Evolutionary conservation across 805 yeast genomes (phyloP).

Genomic region (Metschnikowia bowlesiae): DNA sequence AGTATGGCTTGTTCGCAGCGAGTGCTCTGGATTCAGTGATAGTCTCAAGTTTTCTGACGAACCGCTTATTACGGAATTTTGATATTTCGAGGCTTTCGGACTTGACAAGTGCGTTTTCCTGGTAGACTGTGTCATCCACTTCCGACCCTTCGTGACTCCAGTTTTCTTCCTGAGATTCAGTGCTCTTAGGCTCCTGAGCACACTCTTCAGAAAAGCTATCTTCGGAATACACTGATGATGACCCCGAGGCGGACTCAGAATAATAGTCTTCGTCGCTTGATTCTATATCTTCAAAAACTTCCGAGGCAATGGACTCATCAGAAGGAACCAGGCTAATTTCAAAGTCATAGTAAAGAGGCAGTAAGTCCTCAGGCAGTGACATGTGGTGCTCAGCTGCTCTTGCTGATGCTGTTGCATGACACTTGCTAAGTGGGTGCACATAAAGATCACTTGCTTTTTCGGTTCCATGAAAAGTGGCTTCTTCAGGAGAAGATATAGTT

Average conservation of each 20-base stretch:
- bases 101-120: neutral
- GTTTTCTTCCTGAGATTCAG: neutral
- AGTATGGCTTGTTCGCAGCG: neutral
- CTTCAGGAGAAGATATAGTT: too few species aligned
- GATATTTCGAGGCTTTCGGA: neutral
- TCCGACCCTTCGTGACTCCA: neutral
- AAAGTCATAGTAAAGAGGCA: neutral
- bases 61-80: neutral
- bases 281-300: neutral
- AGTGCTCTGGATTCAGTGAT: neutral
- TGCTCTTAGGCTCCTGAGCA: neutral
- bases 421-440: too few species aligned
- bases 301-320: slow-evolving; percentile 1
- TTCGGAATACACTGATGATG: neutral
- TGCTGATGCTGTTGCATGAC: neutral
- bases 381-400: neutral
- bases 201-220: neutral
- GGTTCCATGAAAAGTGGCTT: too few species aligned
- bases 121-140: too few species aligned
- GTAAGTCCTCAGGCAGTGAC: neutral
- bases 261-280: neutral
- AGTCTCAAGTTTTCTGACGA: neutral
- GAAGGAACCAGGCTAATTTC: neutral
- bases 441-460: too few species aligned
- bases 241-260: neutral